Percentiles rank a stretch among this genome's conserved stretches.
phyloP scores from a whole-genome alignment of 2,329 filamentous ascomycete species.

The Claviceps arundinis region DNA sequence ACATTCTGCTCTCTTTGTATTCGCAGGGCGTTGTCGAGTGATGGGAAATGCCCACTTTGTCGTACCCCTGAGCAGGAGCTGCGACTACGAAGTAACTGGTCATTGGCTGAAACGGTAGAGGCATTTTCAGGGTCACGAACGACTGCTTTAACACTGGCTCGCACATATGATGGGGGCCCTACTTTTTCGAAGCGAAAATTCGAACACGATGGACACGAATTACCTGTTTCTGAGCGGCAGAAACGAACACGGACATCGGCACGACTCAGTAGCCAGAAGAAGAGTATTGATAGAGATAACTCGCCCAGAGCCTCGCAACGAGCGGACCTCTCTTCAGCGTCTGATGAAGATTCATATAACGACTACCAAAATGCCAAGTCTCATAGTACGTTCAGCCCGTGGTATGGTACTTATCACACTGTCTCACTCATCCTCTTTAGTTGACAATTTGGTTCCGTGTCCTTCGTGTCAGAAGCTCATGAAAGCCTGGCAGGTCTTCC shows the following conservation, averaged over 20 bases:
- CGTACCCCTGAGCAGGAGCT: slow-evolving; percentile 67
- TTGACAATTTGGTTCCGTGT: slow-evolving; percentile 69
- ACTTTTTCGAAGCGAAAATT: slow-evolving; percentile 40
- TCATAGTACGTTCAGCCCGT: slow-evolving; percentile 10
- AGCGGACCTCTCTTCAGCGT: not conserved
- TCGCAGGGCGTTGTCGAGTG: slow-evolving; percentile 65
- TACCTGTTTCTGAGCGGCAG: slow-evolving; percentile 15
- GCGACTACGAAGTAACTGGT: slow-evolving; percentile 73
- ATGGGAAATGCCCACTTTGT: slow-evolving; percentile 82
- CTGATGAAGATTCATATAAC: slow-evolving; percentile 10
- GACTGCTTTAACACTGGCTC: slow-evolving; percentile 51
- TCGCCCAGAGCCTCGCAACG: not conserved
- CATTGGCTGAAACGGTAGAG: slow-evolving; percentile 72
- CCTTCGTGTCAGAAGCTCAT: slow-evolving; percentile 70
- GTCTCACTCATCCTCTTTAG: slow-evolving; percentile 14
- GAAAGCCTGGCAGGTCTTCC: slow-evolving; percentile 64
- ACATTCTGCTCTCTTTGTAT: slow-evolving; percentile 97
- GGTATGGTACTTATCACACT: not conserved
- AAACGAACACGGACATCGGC: slow-evolving; percentile 43
- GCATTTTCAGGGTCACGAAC: slow-evolving; percentile 57
- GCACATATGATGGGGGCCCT: slow-evolving; percentile 11
- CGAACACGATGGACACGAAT: slow-evolving; percentile 18
- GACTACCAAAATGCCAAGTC: slow-evolving; percentile 18
- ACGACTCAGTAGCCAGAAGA: slow-evolving; percentile 30
- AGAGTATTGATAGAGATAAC: slow-evolving; percentile 16